These are phyloP conservation scores for Beauveria pseudobassiana DNA, from an alignment of 2,329 filamentous ascomycete genomes.

Conservation along the genomic window DNA sequence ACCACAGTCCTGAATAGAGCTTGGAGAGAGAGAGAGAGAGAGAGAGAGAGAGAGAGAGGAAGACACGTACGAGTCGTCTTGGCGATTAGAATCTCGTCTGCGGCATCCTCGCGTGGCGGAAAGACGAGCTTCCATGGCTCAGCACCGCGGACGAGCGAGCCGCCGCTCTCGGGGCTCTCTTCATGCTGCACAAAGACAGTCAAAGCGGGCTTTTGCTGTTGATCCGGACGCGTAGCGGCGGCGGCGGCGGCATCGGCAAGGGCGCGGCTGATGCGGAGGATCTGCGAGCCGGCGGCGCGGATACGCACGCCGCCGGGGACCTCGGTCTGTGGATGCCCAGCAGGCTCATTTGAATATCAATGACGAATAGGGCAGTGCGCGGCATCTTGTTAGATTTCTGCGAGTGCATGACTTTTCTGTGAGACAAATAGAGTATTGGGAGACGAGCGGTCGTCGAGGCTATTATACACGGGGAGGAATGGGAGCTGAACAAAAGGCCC, in stretches of 20 bases:
- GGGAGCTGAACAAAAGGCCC: not conserved
- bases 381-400: not conserved
- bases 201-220: constrained; percentile 3
- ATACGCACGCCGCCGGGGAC: constrained; percentile 22
- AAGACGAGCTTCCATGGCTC: constrained; percentile 24
- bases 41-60: too few species aligned
- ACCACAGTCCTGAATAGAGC: too few species aligned
- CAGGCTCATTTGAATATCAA: constrained; percentile 27
- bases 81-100: constrained; percentile 18
- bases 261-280: constrained; percentile 18
- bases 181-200: constrained; percentile 26
- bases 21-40: too few species aligned
- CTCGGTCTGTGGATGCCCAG: constrained; percentile 17
- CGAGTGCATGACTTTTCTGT: too few species aligned
- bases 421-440: not conserved
- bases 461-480: not conserved
- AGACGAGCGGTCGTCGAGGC: not conserved
- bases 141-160: constrained; percentile 17
- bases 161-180: constrained; percentile 18
- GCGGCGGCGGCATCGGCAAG: constrained; percentile 7
- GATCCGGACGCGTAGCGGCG: not conserved
- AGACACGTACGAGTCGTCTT: constrained; percentile 21
- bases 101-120: constrained; percentile 15
- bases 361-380: constrained; percentile 22
- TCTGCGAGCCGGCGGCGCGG: constrained; percentile 14